Percentiles rank a stretch among this genome's conserved stretches.
These are phyloP conservation scores for Dictyophora rubrovolvata DNA, from an alignment of 768 basidiomycete genomes.

Conservation along the genomic window DNA sequence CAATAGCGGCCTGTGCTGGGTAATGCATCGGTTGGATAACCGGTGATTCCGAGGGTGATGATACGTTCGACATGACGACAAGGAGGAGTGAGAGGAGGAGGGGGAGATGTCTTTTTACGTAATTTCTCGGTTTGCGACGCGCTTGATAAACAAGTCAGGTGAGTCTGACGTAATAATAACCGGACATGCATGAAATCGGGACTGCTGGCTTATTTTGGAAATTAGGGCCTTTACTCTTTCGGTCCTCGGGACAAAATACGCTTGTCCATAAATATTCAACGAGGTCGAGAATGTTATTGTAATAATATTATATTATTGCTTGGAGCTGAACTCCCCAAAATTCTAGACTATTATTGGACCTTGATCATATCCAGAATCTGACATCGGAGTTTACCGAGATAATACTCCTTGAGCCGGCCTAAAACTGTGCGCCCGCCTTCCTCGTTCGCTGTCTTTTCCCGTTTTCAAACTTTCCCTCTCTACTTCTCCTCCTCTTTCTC, in stretches of 20 bases:
- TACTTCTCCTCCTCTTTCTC: background rate
- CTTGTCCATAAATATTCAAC: too few relatives aligned
- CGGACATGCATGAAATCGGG: background rate
- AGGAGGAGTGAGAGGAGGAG: slow-evolving; percentile 13
- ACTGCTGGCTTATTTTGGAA: too few relatives aligned
- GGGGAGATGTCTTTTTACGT: background rate
- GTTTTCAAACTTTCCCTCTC: background rate
- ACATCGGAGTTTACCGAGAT: background rate
- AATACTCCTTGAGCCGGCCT: background rate
- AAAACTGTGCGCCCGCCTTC: slow-evolving; percentile 4
- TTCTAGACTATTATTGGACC: too few relatives aligned
- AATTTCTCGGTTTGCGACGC: background rate
- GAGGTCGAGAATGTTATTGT: too few relatives aligned
- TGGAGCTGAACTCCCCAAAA: too few relatives aligned
- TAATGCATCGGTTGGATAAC: slow-evolving; percentile 77
- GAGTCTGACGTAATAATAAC: background rate
- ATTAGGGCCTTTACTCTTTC: too few relatives aligned
- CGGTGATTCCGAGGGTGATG: slow-evolving; percentile 62
- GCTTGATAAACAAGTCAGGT: background rate
- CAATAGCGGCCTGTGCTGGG: slow-evolving; percentile 67
- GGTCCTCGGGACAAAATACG: too few relatives aligned
- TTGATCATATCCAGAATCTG: background rate
- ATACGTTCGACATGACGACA: slow-evolving; percentile 36
- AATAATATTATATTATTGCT: too few relatives aligned
- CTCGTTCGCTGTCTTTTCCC: background rate